These are phyloP conservation scores for peach (Prunus persica) DNA, from an alignment of 306 rosid genomes.

Conservation along the genomic window Prunus_persica_NCBIv2 NC_034014.1:9700501-9701000, in stretches of 20 bases:
- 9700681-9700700: conserved; percentile 40
- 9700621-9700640: conserved; percentile 39
- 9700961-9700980: too few relatives aligned
- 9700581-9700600: conserved; percentile 49
- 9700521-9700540: conserved; percentile 58
- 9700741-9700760: not conserved
- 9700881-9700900: not conserved
- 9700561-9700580: conserved; percentile 41
- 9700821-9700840: too few relatives aligned
- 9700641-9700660: conserved; percentile 56
- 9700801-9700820: not conserved
- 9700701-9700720: not conserved
- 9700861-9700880: too few relatives aligned
- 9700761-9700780: not conserved
- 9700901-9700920: not conserved
- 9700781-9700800: not conserved
- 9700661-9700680: conserved; percentile 56
- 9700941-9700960: too few relatives aligned
- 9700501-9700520: conserved; percentile 2
- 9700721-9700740: not conserved
- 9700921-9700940: not conserved
- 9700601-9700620: conserved; percentile 51
- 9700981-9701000: not conserved
- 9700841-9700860: too few relatives aligned
- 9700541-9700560: conserved; percentile 39